Evolutionary conservation across 208 protist genomes (phyloP).

Genomic region (Herpetomonas muscarum): DNA sequence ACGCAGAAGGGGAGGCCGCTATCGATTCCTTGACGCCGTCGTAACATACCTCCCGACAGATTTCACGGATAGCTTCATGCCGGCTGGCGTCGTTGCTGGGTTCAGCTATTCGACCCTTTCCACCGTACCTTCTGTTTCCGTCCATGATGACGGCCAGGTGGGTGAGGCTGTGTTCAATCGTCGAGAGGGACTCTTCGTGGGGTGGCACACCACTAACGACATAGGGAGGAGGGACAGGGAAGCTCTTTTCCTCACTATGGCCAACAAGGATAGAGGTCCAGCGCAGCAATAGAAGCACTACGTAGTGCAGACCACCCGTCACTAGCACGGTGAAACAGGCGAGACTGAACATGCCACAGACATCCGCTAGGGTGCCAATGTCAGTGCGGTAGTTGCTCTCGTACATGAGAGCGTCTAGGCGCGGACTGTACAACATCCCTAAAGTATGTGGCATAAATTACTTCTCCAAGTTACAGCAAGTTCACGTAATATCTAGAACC

Average conservation of each 20-base stretch:
- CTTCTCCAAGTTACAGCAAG: not conserved
- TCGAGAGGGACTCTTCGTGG: not conserved
- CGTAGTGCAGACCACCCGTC: conserved; percentile 14
- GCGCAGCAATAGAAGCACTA: conserved; percentile 5
- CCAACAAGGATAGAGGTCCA: not conserved
- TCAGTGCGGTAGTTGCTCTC: not conserved
- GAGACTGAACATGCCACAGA: conserved; percentile 12
- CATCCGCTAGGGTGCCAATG: conserved; percentile 6
- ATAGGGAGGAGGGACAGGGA: not conserved
- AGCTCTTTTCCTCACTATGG: not conserved
- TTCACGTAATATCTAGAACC: not conserved
- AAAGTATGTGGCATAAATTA: not conserved
- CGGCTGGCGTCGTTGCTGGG: not conserved
- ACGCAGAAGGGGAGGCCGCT: no score
- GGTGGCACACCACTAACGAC: no score
- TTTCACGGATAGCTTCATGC: not conserved
- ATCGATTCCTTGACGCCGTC: no score
- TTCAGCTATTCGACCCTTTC: not conserved
- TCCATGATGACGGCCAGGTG: conserved; percentile 92
- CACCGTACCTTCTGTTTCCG: conserved; percentile 80
- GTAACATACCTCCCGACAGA: not conserved
- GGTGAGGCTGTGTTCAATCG: conserved; percentile 32
- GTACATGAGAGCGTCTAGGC: no score
- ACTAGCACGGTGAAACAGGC: conserved; percentile 18
- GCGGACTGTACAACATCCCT: no score